A percentile compares a stretch with the other conserved stretches of the same genome.
phyloP scores from a whole-genome alignment of 345 rosid genomes.

The Heritiera fomes region DNA sequence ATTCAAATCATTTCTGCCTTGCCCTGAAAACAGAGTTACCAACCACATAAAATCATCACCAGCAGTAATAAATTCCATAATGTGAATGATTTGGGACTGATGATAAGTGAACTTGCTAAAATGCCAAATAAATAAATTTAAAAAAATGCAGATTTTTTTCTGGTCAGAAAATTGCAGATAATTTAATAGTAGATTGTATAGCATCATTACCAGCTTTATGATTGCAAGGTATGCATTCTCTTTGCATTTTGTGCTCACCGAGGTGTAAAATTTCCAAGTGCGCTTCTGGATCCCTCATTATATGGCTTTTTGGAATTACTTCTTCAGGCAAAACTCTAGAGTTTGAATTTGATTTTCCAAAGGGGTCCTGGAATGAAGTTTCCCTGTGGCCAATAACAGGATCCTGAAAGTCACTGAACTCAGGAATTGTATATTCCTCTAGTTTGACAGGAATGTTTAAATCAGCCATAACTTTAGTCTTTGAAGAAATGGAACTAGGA shows the following conservation, averaged over 20 bases:
- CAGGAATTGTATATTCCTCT: constrained; percentile 35
- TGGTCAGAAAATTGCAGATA: neutral
- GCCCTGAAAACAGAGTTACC: constrained; percentile 26
- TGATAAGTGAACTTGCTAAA: neutral
- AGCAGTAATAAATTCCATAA: neutral
- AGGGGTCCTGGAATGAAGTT: constrained; percentile 15
- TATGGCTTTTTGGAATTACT: constrained; percentile 9
- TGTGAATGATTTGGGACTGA: neutral
- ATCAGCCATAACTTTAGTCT: constrained; percentile 39
- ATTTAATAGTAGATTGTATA: neutral
- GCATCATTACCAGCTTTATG: constrained; percentile 35
- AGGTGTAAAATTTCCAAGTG: constrained; percentile 11
- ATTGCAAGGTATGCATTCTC: constrained; percentile 5
- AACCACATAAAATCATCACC: constrained; percentile 7
- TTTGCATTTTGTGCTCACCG: constrained; percentile 7
- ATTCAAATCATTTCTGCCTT: constrained; percentile 15
- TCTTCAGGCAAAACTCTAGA: constrained; percentile 7
- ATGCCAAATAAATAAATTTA: neutral
- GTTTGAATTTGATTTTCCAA: constrained; percentile 21
- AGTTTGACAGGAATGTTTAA: constrained; percentile 49
- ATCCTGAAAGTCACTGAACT: constrained; percentile 30
- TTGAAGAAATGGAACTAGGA: constrained; percentile 12
- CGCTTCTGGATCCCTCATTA: constrained; percentile 26
- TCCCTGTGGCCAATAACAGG: constrained; percentile 20
- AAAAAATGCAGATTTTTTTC: neutral